Evolutionary conservation across 176 grass and related monocot species (phyloP), one percentile per base, ranked within the genome.

Genomic region (Bonia amplexicaulis): DNA sequence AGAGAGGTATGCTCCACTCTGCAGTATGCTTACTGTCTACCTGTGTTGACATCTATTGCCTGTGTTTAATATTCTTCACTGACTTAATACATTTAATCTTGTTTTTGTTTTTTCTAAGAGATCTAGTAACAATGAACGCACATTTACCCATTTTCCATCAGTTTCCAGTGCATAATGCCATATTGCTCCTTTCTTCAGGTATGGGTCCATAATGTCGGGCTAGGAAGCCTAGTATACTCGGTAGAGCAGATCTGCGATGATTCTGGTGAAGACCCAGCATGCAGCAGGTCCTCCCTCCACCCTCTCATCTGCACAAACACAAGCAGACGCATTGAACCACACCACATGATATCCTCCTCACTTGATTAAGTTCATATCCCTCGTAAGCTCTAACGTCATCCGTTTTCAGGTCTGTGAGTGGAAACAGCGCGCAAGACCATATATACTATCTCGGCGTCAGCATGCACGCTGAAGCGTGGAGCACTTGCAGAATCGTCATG

Each of bases 201-300:
- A 82, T 96, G 94, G 94, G 17, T 81, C 7, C 91, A 93, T 29
- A n/a, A 96, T 46, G 35, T 91, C 20, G 91, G 63, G 53, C 35
- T 96, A 3, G 93, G 86, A 80, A 96, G 53, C 83, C 67, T 91
- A 12, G 67, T 91, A 39, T 96, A 96, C 60, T 11, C 80, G 22
- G 52, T 83, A 37, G 94, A 96, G 77, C 87, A 93, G 81, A 81
- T 96, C 44, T 96, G 91, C 12, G 91, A 96, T 25, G 91, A 82
- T 80, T 93, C 91, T 33, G 94, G 94, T 16, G 91, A 93, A 89
- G 94, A 96, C 85, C 94, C 94, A 45, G 79, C 91, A 66, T 96
- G 94, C 86, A 74, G 94, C 89, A 96, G 91, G 94, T 87, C 76
- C 19, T 83, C 45, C 20, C 17, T 82, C n/a, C 79, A 19, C 22